Base-by-base conservation (phyloP, 441 rosid genomes). In the Gossypium lobatum region DNA sequence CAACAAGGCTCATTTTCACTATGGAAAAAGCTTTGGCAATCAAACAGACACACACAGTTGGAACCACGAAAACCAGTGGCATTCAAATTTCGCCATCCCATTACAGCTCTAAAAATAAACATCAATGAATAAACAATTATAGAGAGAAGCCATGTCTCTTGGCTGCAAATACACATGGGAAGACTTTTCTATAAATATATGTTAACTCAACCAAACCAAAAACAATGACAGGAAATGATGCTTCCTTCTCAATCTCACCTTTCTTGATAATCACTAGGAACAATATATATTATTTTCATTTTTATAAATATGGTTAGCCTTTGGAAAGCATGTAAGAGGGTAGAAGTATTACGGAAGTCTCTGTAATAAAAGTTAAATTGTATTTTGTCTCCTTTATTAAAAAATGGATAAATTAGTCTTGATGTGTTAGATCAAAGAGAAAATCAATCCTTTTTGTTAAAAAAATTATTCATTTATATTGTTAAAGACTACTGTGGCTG, bases 141-240 rank as follows among this genome's bases (percentile, higher is more conserved):
- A 78, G 82, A 82, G 78, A 64, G 80, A 50, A 50, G 75, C 81
- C 83, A 74, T 71, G 80, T 81, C 81, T 79, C 84, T 76, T 81
- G 88, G 81, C 83, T 80, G 76, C 80, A 76, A 77, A 77, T 60
- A 80, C 83, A 81, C 84, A 77, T 78, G 79, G 75, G 64, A 62
- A 28, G 52, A 57, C 73, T 71, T 81, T 79, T 72, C 58, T 46
- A 25, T 8, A 9, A 55, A 55, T 42, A 23, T 11, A 42, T 42
- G 45, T 0, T 72, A 34, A 68, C 77, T 61, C 64, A 70, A 74
- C 74, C 25, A 46, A 59, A 62, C 69, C 54, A 50, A 50, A 50
- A 50, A 50, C 54, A 50, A 80, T 72, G 64, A 53, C 69, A 78
- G 64, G 72, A 80, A 75, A 81, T 75, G 84, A 84, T 83, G 78